Evolutionary conservation across 257 asterid genomes (phyloP).

Genomic region (Jasminum sambac): DNA sequence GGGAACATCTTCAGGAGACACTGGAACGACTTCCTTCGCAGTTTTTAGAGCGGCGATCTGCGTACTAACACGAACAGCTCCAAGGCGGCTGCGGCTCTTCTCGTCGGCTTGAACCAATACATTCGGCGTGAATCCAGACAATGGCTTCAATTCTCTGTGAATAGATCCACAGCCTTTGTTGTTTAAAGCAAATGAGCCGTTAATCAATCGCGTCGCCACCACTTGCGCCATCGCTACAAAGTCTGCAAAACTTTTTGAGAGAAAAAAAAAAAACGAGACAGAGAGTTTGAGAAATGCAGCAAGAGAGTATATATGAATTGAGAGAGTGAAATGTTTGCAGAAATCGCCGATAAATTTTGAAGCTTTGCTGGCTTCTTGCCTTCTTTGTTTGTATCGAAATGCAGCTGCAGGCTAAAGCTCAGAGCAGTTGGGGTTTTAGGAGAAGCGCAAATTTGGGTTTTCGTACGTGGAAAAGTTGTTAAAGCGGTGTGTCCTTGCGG

Average conservation of each 20-base stretch:
- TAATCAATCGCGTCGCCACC: conserved; percentile 45
- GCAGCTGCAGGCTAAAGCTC: no score
- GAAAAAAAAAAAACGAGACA: background rate
- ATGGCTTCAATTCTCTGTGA: conserved; percentile 36
- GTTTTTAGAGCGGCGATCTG: conserved; percentile 40
- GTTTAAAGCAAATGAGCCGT: conserved; percentile 31
- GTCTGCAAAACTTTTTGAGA: background rate
- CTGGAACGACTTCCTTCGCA: conserved; percentile 47
- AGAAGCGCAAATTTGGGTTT: no score
- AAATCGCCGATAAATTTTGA: no score
- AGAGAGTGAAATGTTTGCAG: no score
- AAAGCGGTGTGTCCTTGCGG: no score
- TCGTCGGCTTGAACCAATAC: conserved; percentile 28
- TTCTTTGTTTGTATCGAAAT: no score
- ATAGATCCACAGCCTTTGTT: conserved; percentile 39
- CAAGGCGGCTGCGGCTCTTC: conserved; percentile 11
- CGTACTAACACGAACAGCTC: conserved; percentile 25
- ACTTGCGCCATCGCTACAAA: background rate
- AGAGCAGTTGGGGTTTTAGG: no score
- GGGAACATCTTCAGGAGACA: conserved; percentile 58
- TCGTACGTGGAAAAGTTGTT: no score
- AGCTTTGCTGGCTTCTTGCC: no score
- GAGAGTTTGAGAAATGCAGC: no score
- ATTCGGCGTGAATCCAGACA: conserved; percentile 32
- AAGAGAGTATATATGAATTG: no score